phyloP scores from a whole-genome alignment of 2,329 filamentous ascomycete species.

The Colletotrichum noveboracense region DNA sequence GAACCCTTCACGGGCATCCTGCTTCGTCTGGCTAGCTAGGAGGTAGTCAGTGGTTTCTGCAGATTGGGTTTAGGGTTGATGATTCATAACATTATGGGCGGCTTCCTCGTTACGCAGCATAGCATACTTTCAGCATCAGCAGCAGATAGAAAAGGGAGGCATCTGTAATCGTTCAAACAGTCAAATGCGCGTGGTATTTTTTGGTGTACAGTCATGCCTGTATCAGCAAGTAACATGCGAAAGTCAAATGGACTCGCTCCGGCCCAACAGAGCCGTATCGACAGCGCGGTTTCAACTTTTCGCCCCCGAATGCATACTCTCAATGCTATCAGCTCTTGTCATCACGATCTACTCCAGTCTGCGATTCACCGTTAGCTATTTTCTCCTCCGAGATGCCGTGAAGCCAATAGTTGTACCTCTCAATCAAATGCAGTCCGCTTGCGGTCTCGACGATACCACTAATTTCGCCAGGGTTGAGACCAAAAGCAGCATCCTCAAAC shows the following conservation, averaged over 20 bases:
- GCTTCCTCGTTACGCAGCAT: neutral
- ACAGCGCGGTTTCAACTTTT: constrained; percentile 6
- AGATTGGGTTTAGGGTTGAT: neutral
- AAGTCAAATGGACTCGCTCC: neutral
- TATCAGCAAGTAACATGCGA: neutral
- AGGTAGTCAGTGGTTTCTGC: neutral
- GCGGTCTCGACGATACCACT: constrained; percentile 90
- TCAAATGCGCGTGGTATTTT: constrained; percentile 11
- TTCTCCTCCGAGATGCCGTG: neutral
- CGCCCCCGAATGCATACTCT: neutral
- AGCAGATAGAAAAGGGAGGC: neutral
- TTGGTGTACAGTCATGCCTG: constrained; percentile 13
- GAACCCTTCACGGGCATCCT: constrained; percentile 45
- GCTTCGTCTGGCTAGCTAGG: constrained; percentile 27
- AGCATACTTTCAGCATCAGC: neutral
- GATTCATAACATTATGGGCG: neutral
- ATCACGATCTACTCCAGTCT: constrained; percentile 38
- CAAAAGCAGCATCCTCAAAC: constrained; percentile 95
- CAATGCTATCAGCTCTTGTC: neutral
- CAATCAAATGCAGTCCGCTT: constrained; percentile 93
- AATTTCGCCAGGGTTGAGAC: constrained; percentile 84
- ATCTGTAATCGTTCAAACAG: neutral
- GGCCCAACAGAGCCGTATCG: neutral
- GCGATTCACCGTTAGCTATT: constrained; percentile 60
- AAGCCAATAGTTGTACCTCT: constrained; percentile 67